Conservation (phyloP, 2,329 filamentous ascomycete genomes). For the Geosmithia putterillii region DNA sequence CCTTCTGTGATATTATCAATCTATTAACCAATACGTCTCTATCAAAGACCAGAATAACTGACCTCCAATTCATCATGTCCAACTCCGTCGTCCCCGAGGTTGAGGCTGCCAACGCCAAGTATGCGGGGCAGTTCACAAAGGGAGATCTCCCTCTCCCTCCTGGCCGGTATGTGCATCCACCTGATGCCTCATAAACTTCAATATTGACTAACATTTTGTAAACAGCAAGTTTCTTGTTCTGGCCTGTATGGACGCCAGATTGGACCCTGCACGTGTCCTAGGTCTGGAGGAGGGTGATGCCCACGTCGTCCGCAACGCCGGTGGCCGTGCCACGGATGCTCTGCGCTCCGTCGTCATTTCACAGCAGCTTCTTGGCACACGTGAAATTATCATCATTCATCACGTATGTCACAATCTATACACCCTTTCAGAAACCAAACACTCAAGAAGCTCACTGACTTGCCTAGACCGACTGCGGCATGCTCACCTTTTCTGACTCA, state of each 20-base stretch:
- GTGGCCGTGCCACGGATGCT: slow-evolving; percentile 53
- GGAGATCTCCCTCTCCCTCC: slow-evolving; percentile 1
- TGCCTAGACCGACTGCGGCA: slow-evolving; percentile 29
- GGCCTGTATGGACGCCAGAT: slow-evolving; percentile 73
- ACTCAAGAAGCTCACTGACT: neutral
- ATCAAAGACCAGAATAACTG: neutral
- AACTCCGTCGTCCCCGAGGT: neutral
- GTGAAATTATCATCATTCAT: slow-evolving; percentile 63
- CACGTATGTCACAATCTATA: slow-evolving; percentile 23
- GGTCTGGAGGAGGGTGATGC: slow-evolving; percentile 64
- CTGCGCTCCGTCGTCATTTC: slow-evolving; percentile 67
- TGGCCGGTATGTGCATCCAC: neutral
- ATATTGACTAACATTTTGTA: neutral
- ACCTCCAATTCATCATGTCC: neutral
- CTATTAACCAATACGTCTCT: neutral
- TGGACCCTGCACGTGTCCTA: slow-evolving; percentile 56
- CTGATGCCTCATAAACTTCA: neutral
- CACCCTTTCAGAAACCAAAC: neutral
- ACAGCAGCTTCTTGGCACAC: slow-evolving; percentile 65
- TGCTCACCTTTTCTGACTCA: slow-evolving; percentile 55
- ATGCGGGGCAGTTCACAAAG: slow-evolving; percentile 1
- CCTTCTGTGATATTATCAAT: neutral
- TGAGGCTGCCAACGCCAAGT: slow-evolving; percentile 1
- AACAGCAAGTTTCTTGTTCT: slow-evolving; percentile 29
- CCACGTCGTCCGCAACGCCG: slow-evolving; percentile 67